These are phyloP conservation scores for Kwoniella europaea DNA, from an alignment of 768 basidiomycete species.

Conservation along the genomic window DNA sequence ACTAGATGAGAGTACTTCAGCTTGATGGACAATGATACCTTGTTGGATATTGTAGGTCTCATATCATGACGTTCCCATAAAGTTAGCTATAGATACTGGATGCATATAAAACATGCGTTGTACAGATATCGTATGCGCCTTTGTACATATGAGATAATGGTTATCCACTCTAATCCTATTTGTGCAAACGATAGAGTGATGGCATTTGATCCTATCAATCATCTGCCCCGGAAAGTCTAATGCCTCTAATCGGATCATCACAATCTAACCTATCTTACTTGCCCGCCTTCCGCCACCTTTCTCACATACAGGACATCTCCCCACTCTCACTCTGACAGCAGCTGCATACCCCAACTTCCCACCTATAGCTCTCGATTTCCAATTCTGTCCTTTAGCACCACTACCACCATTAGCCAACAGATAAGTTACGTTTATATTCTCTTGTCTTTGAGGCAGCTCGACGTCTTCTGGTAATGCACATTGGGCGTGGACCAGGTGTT, in stretches of 20 bases:
- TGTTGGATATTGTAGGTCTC: no score
- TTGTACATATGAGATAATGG: no score
- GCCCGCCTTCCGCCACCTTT: slow-evolving; percentile 9
- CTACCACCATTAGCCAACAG: slow-evolving; percentile 60
- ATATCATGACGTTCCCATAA: no score
- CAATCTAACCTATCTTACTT: not conserved
- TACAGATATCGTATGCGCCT: no score
- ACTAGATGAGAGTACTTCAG: no score
- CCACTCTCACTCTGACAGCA: slow-evolving; percentile 69
- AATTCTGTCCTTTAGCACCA: slow-evolving; percentile 3
- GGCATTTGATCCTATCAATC: no score
- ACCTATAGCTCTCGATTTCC: slow-evolving; percentile 57
- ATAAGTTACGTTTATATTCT: slow-evolving; percentile 63
- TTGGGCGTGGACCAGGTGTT: slow-evolving; percentile 80
- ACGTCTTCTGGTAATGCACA: slow-evolving; percentile 72
- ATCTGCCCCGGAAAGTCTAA: no score
- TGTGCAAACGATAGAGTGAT: no score
- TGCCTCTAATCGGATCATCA: not conserved
- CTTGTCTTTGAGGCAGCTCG: slow-evolving; percentile 67
- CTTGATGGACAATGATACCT: no score
- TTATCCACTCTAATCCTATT: no score
- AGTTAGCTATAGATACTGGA: no score
- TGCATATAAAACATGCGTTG: no score
- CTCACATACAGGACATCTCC: slow-evolving; percentile 79
- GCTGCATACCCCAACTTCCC: slow-evolving; percentile 81